A percentile compares a stretch with the other conserved stretches of the same genome.
phyloP scores from a whole-genome alignment of 2,329 filamentous ascomycete species.

The Colletotrichum sp. region DNA sequence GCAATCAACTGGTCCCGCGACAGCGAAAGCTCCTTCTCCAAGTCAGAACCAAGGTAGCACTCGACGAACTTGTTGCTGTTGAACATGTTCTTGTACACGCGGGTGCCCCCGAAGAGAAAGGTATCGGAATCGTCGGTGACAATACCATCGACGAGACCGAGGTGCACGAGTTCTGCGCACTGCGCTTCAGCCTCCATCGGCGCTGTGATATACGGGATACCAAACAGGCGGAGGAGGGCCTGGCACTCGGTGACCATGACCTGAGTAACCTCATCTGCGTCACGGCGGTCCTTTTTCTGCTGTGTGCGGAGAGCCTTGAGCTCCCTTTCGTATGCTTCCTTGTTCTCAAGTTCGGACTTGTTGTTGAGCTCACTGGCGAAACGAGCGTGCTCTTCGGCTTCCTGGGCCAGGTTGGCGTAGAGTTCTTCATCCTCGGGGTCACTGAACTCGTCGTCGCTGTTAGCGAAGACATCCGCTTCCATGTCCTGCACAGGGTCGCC shows the following conservation, averaged over 20 bases:
- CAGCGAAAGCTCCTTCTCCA: slow-evolving; percentile 89
- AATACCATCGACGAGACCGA: slow-evolving; percentile 94
- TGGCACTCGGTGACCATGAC: slow-evolving; percentile 97
- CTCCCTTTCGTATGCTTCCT: slow-evolving; percentile 84
- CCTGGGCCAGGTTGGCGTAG: slow-evolving; percentile 82
- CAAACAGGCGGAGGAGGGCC: slow-evolving; percentile 86
- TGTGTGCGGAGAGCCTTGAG: slow-evolving; percentile 87
- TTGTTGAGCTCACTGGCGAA: slow-evolving; percentile 90
- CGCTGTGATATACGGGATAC: slow-evolving; percentile 93
- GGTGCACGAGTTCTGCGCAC: slow-evolving; percentile 85
- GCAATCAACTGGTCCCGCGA: slow-evolving; percentile 87
- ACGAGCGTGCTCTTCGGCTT: slow-evolving; percentile 91
- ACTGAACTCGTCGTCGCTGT: slow-evolving; percentile 75
- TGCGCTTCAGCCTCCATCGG: slow-evolving; percentile 99
- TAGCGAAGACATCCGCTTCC: slow-evolving; percentile 49
- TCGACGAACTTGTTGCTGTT: slow-evolving; percentile 98
- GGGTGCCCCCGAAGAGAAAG: slow-evolving; percentile 94
- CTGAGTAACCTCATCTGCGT: slow-evolving; percentile 95
- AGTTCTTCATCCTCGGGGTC: slow-evolving; percentile 94
- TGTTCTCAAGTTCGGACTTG: slow-evolving; percentile 71
- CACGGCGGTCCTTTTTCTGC: slow-evolving; percentile 93
- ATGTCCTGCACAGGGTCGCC: slow-evolving; percentile 27
- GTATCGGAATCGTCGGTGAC: slow-evolving; percentile 97
- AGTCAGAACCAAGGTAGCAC: slow-evolving; percentile 84
- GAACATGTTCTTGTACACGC: slow-evolving; percentile 99